These are phyloP conservation scores for Volvox carteri DNA, from an alignment of 163 green algal species.

Conservation along the genomic window DNA sequence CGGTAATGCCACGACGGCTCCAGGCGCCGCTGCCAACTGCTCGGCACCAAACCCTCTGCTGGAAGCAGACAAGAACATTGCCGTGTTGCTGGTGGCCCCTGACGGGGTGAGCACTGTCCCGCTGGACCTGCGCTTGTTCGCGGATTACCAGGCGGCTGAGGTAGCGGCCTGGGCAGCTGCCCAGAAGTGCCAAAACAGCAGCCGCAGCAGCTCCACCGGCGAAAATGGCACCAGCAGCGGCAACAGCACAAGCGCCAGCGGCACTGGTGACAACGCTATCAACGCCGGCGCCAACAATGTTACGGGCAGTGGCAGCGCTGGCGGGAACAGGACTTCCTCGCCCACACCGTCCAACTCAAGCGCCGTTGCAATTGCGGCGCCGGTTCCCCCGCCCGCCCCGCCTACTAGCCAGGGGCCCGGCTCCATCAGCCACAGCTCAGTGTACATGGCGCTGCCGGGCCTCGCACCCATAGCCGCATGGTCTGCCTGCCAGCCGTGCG, in stretches of 20 bases:
- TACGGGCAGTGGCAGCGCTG: neutral
- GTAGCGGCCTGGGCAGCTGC: neutral
- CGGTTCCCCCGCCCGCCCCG: too few relatives aligned
- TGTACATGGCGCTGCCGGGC: neutral
- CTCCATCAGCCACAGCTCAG: too few relatives aligned
- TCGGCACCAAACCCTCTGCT: neutral
- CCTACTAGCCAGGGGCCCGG: too few relatives aligned
- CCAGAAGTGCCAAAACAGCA: neutral
- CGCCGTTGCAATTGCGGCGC: neutral
- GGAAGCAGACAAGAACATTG: neutral
- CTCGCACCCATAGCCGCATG: neutral
- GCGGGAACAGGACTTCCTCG: neutral
- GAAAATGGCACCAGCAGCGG: neutral
- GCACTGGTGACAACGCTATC: neutral
- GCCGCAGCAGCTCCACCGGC: neutral
- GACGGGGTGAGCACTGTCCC: conserved; percentile 32
- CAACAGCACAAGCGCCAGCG: neutral
- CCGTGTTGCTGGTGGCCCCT: neutral
- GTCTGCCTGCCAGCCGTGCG: conserved; percentile 9
- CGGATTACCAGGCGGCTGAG: conserved; percentile 3
- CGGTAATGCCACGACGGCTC: neutral
- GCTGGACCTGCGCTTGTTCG: neutral
- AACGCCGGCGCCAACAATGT: too few relatives aligned
- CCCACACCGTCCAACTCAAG: neutral
- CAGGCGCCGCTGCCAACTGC: neutral